These are phyloP conservation scores for Diaporthe citrichinensis DNA, from an alignment of 2,329 filamentous ascomycete genomes.

Conservation along the genomic window DNA sequence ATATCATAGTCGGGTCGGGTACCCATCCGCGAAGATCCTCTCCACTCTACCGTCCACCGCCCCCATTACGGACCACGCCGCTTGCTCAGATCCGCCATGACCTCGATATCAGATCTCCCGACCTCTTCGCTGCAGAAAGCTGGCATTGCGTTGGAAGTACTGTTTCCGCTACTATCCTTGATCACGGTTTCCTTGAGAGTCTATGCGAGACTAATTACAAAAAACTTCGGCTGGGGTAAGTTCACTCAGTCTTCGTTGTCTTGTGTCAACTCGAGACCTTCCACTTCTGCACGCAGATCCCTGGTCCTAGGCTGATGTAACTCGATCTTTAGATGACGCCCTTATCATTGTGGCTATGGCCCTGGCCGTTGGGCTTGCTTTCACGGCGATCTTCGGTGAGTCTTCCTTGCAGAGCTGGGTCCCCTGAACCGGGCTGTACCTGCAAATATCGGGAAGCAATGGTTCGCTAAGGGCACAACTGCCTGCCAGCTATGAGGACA, in stretches of 20 bases:
- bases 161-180: neutral
- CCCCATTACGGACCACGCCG: neutral
- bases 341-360: neutral
- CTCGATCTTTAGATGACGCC: neutral
- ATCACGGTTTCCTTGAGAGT: neutral
- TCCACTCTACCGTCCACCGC: neutral
- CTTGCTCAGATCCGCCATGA: neutral
- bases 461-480: neutral
- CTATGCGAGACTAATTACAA: conserved; percentile 3
- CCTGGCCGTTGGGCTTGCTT: neutral
- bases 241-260: neutral
- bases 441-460: too few species aligned
- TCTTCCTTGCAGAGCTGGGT: too few species aligned
- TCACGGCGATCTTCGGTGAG: conserved; percentile 16
- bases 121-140: conserved; percentile 9
- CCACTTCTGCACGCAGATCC: too few species aligned
- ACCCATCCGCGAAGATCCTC: neutral
- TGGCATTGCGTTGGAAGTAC: neutral
- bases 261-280: neutral
- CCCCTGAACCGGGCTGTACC: too few species aligned
- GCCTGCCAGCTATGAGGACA: neutral
- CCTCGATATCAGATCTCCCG: conserved; percentile 15
- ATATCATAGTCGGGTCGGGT: neutral
- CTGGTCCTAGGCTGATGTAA: neutral
- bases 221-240: conserved; percentile 10